A percentile compares a stretch with the other conserved stretches of the same genome.
Evolutionary conservation across 345 rosid genomes (phyloP).

Genomic region (Barbarea vulgaris): DNA sequence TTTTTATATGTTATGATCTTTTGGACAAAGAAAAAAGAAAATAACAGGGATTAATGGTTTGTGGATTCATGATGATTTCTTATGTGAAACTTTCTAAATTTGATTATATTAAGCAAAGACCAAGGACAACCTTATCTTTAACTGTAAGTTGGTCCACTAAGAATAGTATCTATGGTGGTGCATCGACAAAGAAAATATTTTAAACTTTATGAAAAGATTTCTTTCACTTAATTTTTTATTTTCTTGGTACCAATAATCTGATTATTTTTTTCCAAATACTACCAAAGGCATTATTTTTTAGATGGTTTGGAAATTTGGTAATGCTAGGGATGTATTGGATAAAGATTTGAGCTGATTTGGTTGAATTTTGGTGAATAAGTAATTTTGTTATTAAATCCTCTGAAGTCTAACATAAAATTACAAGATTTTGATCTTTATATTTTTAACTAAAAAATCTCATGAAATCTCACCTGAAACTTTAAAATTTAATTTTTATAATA

Average conservation of each 20-base stretch:
- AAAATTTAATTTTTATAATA: too few species aligned
- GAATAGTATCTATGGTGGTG: constrained; percentile 16
- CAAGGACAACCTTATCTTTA: constrained; percentile 32
- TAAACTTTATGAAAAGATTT: background rate
- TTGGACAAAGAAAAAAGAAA: background rate
- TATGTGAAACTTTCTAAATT: constrained; percentile 28
- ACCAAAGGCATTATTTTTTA: background rate
- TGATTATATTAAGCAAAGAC: constrained; percentile 34
- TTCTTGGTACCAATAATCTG: background rate
- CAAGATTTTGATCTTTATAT: too few species aligned
- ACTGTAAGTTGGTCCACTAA: constrained; percentile 25
- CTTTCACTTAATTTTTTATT: too few species aligned
- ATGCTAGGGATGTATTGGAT: too few species aligned
- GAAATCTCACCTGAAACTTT: too few species aligned
- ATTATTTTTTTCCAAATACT: too few species aligned
- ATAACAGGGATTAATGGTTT: constrained; percentile 13
- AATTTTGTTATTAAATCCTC: too few species aligned
- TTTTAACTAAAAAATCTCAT: too few species aligned
- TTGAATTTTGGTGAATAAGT: too few species aligned
- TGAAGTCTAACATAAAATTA: too few species aligned
- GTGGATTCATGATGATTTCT: constrained; percentile 35
- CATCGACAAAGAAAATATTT: background rate
- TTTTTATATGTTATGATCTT: constrained; percentile 9
- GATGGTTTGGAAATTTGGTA: background rate
- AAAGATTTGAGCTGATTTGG: too few species aligned